A percentile compares a stretch with the other conserved stretches of the same genome.
These are phyloP conservation scores for Tetrahymena borealis DNA, from an alignment of 73 alveolate species.

Conservation along the genomic window DNA sequence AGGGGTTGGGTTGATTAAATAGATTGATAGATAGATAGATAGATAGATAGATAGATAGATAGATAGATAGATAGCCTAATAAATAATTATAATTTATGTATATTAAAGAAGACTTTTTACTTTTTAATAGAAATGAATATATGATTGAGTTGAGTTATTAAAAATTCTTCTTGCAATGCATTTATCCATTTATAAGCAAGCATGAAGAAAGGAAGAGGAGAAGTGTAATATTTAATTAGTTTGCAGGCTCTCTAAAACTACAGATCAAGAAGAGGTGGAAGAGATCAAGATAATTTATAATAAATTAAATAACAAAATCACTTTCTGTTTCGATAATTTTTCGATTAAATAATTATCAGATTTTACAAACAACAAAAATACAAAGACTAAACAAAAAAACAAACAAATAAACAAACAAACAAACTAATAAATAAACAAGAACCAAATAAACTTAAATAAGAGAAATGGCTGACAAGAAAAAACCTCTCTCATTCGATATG, in stretches of 20 bases:
- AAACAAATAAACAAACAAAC: not conserved
- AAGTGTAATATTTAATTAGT: no score
- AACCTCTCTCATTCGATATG: not conserved
- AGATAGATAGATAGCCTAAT: not conserved
- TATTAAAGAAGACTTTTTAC: no score
- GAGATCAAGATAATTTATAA: no score
- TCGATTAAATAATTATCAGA: not conserved
- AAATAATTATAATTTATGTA: no score
- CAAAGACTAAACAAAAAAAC: not conserved
- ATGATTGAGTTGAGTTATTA: no score
- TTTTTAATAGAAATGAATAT: no score
- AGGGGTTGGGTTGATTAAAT: not conserved
- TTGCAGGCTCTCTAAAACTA: no score
- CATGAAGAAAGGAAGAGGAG: no score
- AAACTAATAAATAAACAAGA: not conserved
- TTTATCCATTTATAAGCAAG: not conserved
- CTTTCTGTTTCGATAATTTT: not conserved
- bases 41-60: not conserved
- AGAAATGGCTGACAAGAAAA: slow-evolving; percentile 1
- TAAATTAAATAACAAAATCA: not conserved
- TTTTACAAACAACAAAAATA: not conserved
- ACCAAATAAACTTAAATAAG: not conserved
- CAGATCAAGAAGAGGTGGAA: no score
- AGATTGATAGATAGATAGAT: not conserved
- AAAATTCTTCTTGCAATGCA: no score